A percentile compares a stretch with the other conserved stretches of the same genome.
phyloP scores from a whole-genome alignment of 257 asterid species.

The Solanum etuberosum region DNA sequence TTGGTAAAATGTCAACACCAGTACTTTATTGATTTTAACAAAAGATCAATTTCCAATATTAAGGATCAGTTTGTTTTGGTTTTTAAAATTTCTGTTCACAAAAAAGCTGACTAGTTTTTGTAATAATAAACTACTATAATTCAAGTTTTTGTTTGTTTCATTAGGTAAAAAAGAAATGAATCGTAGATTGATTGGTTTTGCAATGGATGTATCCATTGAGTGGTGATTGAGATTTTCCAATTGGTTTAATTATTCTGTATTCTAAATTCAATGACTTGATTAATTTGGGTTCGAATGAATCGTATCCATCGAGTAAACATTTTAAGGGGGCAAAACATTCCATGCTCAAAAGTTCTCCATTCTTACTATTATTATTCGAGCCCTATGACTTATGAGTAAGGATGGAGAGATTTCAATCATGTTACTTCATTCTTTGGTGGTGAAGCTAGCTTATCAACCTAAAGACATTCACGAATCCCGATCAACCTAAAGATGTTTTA shows the following conservation, averaged over 20 bases:
- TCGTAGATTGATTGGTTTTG: not conserved
- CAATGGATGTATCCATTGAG: not conserved
- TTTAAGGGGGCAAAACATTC: not conserved
- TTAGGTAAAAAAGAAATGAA: not conserved
- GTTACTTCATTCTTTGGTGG: too few species aligned
- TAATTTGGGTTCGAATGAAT: too few species aligned
- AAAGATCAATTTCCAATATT: not conserved
- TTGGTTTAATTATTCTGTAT: too few species aligned
- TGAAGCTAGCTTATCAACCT: too few species aligned
- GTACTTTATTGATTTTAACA: constrained; percentile 38
- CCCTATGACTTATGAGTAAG: accelerated
- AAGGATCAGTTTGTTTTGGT: not conserved
- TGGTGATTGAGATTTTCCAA: not conserved
- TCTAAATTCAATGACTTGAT: not conserved
- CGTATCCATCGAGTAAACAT: too few species aligned
- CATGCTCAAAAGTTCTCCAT: not conserved
- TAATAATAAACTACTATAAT: not conserved
- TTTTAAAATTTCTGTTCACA: not conserved
- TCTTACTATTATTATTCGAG: accelerated
- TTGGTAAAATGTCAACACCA: constrained; percentile 44
- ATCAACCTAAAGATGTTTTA: too few species aligned
- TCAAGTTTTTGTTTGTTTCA: not conserved
- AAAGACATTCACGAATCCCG: too few species aligned
- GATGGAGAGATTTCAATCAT: not conserved
- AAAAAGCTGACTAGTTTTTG: not conserved